Percentiles rank a stretch among this genome's conserved stretches.
These are phyloP conservation scores for Moesziomyces aphidis DNA, from an alignment of 1,284 basidiomycete genomes.

Conservation along the genomic window DNA sequence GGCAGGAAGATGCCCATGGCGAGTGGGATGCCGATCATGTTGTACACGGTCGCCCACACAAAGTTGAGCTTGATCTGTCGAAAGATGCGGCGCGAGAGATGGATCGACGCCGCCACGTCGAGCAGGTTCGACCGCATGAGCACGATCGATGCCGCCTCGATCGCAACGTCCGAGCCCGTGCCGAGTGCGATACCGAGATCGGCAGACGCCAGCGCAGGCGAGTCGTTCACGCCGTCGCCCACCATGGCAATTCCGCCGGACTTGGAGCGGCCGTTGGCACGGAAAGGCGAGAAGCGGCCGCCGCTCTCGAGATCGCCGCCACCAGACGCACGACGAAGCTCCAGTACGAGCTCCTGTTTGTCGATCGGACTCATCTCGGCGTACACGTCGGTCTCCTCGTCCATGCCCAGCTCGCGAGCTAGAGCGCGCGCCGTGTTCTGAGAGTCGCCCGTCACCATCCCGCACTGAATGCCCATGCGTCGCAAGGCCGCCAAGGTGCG, in stretches of 20 bases:
- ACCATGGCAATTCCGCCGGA: slow-evolving; percentile 74
- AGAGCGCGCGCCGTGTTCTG: slow-evolving; percentile 58
- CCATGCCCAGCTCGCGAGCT: slow-evolving; percentile 56
- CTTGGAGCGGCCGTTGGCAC: slow-evolving; percentile 26
- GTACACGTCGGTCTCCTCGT: slow-evolving; percentile 52
- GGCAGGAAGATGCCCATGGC: slow-evolving; percentile 98
- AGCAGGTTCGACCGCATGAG: slow-evolving; percentile 95
- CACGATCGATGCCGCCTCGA: slow-evolving; percentile 97
- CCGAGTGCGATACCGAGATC: slow-evolving; percentile 96
- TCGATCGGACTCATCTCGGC: slow-evolving; percentile 65
- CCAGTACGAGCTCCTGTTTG: slow-evolving; percentile 62
- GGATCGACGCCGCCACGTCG: slow-evolving; percentile 94
- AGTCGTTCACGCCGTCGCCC: slow-evolving; percentile 99
- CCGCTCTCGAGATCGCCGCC: slow-evolving; percentile 32
- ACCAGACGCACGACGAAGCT: slow-evolving; percentile 68
- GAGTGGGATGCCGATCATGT: slow-evolving; percentile 93
- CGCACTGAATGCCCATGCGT: slow-evolving; percentile 60
- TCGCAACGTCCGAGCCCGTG: slow-evolving; percentile 93
- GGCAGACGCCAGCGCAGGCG: slow-evolving; percentile 92
- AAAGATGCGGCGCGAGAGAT: slow-evolving; percentile 91
- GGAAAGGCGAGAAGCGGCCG: slow-evolving; percentile 18
- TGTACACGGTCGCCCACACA: slow-evolving; percentile 74
- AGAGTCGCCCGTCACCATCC: slow-evolving; percentile 65
- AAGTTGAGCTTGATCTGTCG: slow-evolving; percentile 80
- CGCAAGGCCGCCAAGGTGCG: slow-evolving; percentile 50